A percentile compares a stretch with the other conserved stretches of the same genome.
Evolutionary conservation across 768 basidiomycete species (phyloP).

Genomic region (Tephrocybe sp.): DNA sequence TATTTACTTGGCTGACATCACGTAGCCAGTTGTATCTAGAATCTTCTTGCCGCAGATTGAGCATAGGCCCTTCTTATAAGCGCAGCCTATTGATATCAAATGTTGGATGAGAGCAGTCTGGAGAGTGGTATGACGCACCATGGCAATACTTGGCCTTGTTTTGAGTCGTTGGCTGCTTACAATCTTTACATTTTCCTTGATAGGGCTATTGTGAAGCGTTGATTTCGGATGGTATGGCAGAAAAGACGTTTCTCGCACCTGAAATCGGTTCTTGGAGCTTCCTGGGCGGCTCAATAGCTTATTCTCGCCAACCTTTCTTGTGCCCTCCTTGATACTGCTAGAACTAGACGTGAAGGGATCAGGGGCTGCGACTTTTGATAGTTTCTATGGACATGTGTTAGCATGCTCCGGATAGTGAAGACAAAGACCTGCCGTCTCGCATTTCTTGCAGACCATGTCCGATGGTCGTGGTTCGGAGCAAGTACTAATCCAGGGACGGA

Average conservation of each 20-base stretch:
- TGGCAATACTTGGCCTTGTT: constrained; percentile 90
- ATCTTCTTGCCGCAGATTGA: constrained; percentile 88
- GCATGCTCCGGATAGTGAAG: constrained; percentile 9
- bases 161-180: constrained; percentile 82
- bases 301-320: constrained; percentile 82
- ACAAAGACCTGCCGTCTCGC: constrained; percentile 59
- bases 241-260: constrained; percentile 44
- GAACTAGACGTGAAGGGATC: constrained; percentile 83
- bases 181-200: constrained; percentile 85
- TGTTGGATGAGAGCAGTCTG: constrained; percentile 1
- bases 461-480: constrained; percentile 22
- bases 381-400: constrained; percentile 61
- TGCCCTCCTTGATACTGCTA: constrained; percentile 74
- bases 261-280: constrained; percentile 74
- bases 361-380: constrained; percentile 86
- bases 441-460: constrained; percentile 92
- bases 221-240: constrained; percentile 17
- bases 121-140: constrained; percentile 50
- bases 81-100: constrained; percentile 58
- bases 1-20: constrained; percentile 77
- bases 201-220: constrained; percentile 60
- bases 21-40: constrained; percentile 79
- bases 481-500: constrained; percentile 12
- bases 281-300: constrained; percentile 74
- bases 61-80: constrained; percentile 84